phyloP scores from a whole-genome alignment of 768 basidiomycete genomes.

The Arthromyces matolae region DNA sequence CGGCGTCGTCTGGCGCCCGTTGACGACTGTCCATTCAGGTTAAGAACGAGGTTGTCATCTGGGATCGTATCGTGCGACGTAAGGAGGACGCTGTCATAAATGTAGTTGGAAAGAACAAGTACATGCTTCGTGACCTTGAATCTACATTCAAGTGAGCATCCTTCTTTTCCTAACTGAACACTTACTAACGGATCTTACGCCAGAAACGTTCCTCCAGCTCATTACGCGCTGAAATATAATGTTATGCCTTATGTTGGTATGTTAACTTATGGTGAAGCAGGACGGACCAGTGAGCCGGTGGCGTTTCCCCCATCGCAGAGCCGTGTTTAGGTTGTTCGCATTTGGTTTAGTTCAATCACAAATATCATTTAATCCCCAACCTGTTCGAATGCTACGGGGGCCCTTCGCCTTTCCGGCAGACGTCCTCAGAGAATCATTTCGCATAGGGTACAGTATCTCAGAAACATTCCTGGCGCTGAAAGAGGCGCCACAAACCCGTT shows the following conservation, averaged over 20 bases:
- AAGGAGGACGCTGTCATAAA: conserved; percentile 70
- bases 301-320: conserved; percentile 37
- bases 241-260: conserved; percentile 87
- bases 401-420: no score
- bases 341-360: background rate
- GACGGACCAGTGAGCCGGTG: conserved; percentile 34
- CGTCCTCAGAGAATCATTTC: no score
- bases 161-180: background rate
- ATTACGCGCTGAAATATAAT: conserved; percentile 81
- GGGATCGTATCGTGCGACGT: conserved; percentile 88
- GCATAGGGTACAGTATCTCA: background rate
- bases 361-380: conserved; percentile 1
- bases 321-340: conserved; percentile 27
- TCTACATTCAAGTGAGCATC: conserved; percentile 67
- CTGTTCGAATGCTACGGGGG: background rate
- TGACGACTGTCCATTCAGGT: conserved; percentile 35
- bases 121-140: conserved; percentile 74
- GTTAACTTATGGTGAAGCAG: conserved; percentile 74
- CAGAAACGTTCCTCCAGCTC: conserved; percentile 62
- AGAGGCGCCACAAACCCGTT: conserved; percentile 9
- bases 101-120: conserved; percentile 74
- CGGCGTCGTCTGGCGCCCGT: background rate
- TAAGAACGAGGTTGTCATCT: conserved; percentile 78
- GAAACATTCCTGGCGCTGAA: background rate
- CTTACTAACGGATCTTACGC: conserved; percentile 2